A percentile compares a stretch with the other conserved stretches of the same genome.
Evolutionary conservation across 2,329 filamentous ascomycete species (phyloP).

Genomic region (Geosmithia flava): DNA sequence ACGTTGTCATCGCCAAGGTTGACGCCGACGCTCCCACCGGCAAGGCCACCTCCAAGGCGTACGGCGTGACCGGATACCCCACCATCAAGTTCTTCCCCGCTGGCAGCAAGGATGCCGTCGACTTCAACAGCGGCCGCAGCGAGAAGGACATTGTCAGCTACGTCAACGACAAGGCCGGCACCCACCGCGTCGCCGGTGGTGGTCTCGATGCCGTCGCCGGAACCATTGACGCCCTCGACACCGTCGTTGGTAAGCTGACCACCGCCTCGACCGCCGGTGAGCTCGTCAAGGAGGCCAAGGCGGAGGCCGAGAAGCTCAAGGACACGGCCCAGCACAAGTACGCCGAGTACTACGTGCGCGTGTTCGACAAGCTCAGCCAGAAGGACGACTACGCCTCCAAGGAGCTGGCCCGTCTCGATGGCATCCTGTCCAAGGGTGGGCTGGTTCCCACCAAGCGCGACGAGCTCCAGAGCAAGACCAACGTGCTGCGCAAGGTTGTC

Average conservation of each 20-base stretch:
- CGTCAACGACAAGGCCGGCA: constrained; percentile 81
- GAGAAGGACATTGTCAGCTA: constrained; percentile 69
- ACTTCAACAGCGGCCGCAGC: constrained; percentile 64
- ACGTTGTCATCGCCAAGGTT: constrained; percentile 85
- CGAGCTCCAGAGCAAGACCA: constrained; percentile 74
- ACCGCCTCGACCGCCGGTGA: constrained; percentile 44
- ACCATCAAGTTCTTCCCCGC: constrained; percentile 97
- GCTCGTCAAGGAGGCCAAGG: constrained; percentile 59
- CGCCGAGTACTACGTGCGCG: constrained; percentile 86
- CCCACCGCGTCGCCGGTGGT: constrained; percentile 72
- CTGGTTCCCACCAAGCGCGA: constrained; percentile 78
- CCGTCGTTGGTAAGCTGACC: constrained; percentile 61
- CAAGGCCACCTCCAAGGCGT: constrained; percentile 63
- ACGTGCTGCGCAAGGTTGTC: constrained; percentile 73
- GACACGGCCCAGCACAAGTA: constrained; percentile 58
- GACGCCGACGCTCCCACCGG: constrained; percentile 82
- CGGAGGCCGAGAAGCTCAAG: constrained; percentile 54
- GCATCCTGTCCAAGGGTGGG: constrained; percentile 75
- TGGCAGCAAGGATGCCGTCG: constrained; percentile 58
- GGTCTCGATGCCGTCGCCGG: constrained; percentile 68
- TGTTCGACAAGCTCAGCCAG: constrained; percentile 71
- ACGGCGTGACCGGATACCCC: constrained; percentile 77
- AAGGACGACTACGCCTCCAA: constrained; percentile 73
- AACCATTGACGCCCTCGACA: constrained; percentile 68
- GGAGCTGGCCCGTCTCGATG: constrained; percentile 70